These are phyloP conservation scores for Lathyrus aphaca DNA, from an alignment of 306 rosid species.

Conservation along the genomic window DNA sequence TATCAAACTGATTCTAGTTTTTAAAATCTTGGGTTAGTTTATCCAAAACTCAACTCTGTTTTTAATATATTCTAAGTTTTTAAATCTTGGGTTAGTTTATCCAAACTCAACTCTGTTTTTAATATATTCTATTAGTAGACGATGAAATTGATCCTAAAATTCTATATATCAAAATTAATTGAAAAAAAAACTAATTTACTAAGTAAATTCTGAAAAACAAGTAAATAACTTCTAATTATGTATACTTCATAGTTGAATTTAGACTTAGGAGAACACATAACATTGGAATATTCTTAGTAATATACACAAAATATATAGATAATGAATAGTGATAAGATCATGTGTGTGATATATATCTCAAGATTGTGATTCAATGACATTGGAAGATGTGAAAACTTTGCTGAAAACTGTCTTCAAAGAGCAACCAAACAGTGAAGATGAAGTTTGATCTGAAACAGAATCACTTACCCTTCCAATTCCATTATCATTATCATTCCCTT, in stretches of 20 bases:
- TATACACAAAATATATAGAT: slow-evolving; percentile 10
- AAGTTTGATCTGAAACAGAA: slow-evolving; percentile 38
- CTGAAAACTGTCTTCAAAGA: slow-evolving; percentile 77
- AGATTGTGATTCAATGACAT: slow-evolving; percentile 38
- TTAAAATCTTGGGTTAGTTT: too few species aligned
- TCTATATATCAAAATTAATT: too few species aligned
- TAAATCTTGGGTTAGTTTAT: too few species aligned
- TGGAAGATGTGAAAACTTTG: slow-evolving; percentile 58
- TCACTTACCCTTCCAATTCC: slow-evolving; percentile 16
- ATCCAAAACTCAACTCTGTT: too few species aligned
- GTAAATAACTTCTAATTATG: not conserved
- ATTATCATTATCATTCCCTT: slow-evolving; percentile 16
- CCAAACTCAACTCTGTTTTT: too few species aligned
- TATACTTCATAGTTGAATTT: not conserved
- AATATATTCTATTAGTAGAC: too few species aligned
- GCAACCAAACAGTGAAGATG: slow-evolving; percentile 58
- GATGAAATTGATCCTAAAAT: too few species aligned
- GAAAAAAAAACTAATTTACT: not conserved
- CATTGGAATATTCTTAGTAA: not conserved
- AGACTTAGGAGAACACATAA: not conserved
- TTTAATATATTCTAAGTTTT: too few species aligned
- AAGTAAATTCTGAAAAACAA: not conserved
- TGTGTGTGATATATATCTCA: slow-evolving; percentile 23
- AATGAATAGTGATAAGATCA: not conserved
- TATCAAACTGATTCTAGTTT: too few species aligned